Evolutionary conservation across 805 yeast species (phyloP).

Genomic region (Metschnikowia matae): DNA sequence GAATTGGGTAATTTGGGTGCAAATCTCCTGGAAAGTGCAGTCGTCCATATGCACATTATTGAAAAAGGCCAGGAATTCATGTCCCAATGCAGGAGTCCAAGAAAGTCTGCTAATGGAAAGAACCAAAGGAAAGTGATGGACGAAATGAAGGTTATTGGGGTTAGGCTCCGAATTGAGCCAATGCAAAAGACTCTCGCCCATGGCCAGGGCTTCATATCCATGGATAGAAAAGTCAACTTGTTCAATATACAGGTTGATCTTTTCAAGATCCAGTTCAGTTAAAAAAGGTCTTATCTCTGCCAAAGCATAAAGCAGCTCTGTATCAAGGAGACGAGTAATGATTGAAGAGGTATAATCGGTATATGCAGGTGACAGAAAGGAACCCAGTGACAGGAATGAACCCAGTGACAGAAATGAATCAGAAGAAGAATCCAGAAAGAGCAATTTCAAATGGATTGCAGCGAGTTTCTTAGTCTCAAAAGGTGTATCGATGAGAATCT

Average conservation of each 20-base stretch:
- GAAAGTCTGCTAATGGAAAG: constrained; percentile 7
- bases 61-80: constrained; percentile 17
- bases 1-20: constrained; percentile 30
- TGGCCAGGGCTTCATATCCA: not conserved
- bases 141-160: not conserved
- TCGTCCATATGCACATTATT: constrained; percentile 5
- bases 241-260: not conserved
- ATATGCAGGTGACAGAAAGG: not conserved
- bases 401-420: too few relatives aligned
- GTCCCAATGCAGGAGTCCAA: constrained; percentile 5
- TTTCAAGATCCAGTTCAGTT: too few relatives aligned
- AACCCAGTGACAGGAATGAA: too few relatives aligned
- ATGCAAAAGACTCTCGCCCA: constrained; percentile 11
- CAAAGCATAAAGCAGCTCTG: constrained; percentile 8
- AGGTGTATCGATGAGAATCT: constrained; percentile 25
- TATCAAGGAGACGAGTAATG: not conserved
- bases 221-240: not conserved
- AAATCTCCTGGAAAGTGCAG: constrained; percentile 25
- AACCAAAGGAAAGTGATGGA: not conserved
- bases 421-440: not conserved
- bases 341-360: not conserved
- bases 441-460: constrained; percentile 28
- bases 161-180: constrained; percentile 5
- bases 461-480: constrained; percentile 42
- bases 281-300: constrained; percentile 4